Evolutionary conservation across 1,284 basidiomycete species (phyloP).

Genomic region (Austropuccinia psidii): DNA sequence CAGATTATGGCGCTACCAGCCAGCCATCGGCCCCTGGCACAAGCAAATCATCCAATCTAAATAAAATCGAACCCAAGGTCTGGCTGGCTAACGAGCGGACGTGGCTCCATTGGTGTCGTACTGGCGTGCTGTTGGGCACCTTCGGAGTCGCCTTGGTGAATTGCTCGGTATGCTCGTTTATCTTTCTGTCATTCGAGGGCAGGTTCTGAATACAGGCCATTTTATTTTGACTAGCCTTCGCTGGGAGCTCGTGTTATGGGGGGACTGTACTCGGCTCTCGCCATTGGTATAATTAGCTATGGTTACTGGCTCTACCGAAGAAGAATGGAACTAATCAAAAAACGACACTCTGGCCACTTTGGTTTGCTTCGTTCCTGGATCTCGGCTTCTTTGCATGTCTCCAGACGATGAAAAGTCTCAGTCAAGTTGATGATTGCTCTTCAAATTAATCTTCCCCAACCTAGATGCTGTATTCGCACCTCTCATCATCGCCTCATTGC

Average conservation of each 20-base stretch:
- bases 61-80: constrained; percentile 29
- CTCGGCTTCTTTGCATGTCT: background rate
- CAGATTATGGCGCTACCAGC: constrained; percentile 6
- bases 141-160: constrained; percentile 27
- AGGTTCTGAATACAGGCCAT: background rate
- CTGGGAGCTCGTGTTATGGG: constrained; percentile 21
- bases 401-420: background rate
- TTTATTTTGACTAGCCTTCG: constrained; percentile 1
- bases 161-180: background rate
- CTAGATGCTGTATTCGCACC: constrained; percentile 24
- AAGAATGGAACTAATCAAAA: constrained; percentile 17
- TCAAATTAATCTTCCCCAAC: background rate
- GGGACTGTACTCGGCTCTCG: constrained; percentile 3
- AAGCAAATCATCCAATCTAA: background rate
- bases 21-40: background rate
- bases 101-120: constrained; percentile 33
- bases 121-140: constrained; percentile 25
- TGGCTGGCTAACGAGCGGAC: constrained; percentile 36
- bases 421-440: background rate
- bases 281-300: constrained; percentile 14
- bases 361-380: too few relatives aligned
- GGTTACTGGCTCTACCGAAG: constrained; percentile 20
- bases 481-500: constrained; percentile 4
- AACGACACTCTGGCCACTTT: constrained; percentile 26
- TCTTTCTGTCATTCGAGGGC: background rate